phyloP scores from a whole-genome alignment of 2,329 filamentous ascomycete species.

The Pseudopyrenochaeta lycopersici region DNA sequence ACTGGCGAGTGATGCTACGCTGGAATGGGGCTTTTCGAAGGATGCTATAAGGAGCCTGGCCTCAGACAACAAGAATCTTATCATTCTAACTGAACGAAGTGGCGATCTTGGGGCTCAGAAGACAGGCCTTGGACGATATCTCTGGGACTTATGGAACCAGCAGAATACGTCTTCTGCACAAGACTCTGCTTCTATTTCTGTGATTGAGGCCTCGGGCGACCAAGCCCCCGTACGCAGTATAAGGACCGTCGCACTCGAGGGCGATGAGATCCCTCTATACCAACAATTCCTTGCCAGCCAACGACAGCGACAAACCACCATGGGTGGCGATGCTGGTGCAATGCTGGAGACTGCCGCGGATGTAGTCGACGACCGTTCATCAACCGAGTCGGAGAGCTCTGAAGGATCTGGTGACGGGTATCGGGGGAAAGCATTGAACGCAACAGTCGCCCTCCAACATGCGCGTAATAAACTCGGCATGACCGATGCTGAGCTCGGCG shows the following conservation, averaged over 20 bases:
- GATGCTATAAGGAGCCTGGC: slow-evolving; percentile 79
- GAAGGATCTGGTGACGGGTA: slow-evolving; percentile 79
- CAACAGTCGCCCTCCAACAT: slow-evolving; percentile 85
- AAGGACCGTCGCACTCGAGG: slow-evolving; percentile 72
- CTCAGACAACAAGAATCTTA: slow-evolving; percentile 78
- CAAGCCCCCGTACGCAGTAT: slow-evolving; percentile 38
- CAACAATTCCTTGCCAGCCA: slow-evolving; percentile 93
- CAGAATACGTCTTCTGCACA: slow-evolving; percentile 30
- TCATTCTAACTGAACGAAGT: slow-evolving; percentile 84
- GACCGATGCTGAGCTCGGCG: slow-evolving; percentile 88
- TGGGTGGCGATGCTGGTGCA: slow-evolving; percentile 71
- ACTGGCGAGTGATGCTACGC: slow-evolving; percentile 85
- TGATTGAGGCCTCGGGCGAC: slow-evolving; percentile 71
- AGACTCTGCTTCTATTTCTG: slow-evolving; percentile 54
- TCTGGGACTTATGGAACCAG: slow-evolving; percentile 70
- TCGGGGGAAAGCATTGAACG: slow-evolving; percentile 89
- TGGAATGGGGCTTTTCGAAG: slow-evolving; percentile 96
- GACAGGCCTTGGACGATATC: slow-evolving; percentile 69
- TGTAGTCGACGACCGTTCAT: slow-evolving; percentile 82
- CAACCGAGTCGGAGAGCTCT: slow-evolving; percentile 84
- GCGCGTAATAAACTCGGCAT: slow-evolving; percentile 80
- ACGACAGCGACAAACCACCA: slow-evolving; percentile 82
- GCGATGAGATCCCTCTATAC: slow-evolving; percentile 80
- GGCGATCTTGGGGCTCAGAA: slow-evolving; percentile 49
- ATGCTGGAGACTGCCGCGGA: slow-evolving; percentile 75